phyloP scores from a whole-genome alignment of 805 yeast genomes.

The Spathaspora hagerdaliae region DNA sequence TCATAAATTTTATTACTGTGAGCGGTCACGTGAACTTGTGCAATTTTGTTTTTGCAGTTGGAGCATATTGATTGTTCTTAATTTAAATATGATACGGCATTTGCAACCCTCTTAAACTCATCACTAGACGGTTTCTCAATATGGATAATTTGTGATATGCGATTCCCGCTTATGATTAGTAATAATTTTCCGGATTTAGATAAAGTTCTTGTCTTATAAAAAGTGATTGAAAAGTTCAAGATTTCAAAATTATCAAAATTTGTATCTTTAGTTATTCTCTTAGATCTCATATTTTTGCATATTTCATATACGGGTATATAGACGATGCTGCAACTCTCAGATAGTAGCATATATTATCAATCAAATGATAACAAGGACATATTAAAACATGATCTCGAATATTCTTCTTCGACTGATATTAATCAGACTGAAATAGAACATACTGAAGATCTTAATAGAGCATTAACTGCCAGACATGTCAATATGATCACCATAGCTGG shows the following conservation, averaged over 20 bases:
- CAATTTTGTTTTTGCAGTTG: too few relatives aligned
- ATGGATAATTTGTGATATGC: background rate
- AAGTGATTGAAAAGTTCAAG: background rate
- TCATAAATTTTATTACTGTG: too few relatives aligned
- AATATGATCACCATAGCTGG: conserved; percentile 37
- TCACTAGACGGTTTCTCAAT: too few relatives aligned
- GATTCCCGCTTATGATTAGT: background rate
- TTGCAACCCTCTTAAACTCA: too few relatives aligned
- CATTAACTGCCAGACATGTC: conserved; percentile 21
- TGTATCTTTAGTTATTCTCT: background rate
- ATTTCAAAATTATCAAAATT: background rate
- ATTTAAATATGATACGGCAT: too few relatives aligned
- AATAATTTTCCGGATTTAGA: background rate
- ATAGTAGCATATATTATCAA: background rate
- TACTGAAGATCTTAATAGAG: conserved; percentile 20
- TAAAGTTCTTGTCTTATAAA: background rate
- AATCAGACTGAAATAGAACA: background rate
- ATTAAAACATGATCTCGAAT: background rate
- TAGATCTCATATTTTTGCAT: background rate
- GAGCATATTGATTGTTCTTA: too few relatives aligned
- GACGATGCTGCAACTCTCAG: background rate
- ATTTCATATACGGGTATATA: background rate
- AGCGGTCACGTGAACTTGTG: too few relatives aligned
- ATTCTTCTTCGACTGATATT: background rate
- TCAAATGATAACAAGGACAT: background rate